These are phyloP conservation scores for Aspergillus conjunctus DNA, from an alignment of 495 filamentous ascomycete genomes.

Conservation along the genomic window DNA sequence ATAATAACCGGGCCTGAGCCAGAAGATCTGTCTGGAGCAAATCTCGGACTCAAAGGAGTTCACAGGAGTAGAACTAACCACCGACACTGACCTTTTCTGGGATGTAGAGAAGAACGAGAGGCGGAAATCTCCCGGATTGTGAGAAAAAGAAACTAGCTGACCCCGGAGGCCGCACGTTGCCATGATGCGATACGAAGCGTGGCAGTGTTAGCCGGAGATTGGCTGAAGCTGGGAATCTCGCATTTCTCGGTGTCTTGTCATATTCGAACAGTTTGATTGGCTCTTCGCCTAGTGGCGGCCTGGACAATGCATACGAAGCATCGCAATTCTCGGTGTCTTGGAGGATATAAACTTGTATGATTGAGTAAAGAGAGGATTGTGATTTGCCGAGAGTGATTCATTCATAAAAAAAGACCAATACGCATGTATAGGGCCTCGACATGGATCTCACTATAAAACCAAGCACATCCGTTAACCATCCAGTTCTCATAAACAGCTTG, in stretches of 20 bases:
- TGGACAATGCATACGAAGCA: neutral
- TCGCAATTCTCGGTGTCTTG: slow-evolving; percentile 19
- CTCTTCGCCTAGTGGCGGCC: slow-evolving; percentile 9
- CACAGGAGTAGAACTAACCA: slow-evolving; percentile 1
- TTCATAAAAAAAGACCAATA: neutral
- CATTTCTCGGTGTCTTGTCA: slow-evolving; percentile 19
- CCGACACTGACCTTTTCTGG: neutral
- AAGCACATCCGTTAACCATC: too few species aligned
- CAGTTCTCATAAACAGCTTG: too few species aligned
- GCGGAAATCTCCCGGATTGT: too few species aligned
- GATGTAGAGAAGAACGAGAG: neutral
- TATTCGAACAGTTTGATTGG: slow-evolving; percentile 3
- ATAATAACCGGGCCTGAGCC: neutral
- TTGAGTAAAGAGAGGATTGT: neutral
- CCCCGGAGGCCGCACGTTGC: too few species aligned
- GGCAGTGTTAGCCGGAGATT: slow-evolving; percentile 7
- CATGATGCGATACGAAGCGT: slow-evolving; percentile 7
- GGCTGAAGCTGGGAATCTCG: slow-evolving; percentile 5
- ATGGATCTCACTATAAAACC: too few species aligned
- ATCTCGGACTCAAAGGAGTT: slow-evolving; percentile 5
- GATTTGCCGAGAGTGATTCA: neutral
- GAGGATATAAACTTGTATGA: slow-evolving; percentile 3
- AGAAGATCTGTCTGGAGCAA: slow-evolving; percentile 9
- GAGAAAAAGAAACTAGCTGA: too few species aligned
- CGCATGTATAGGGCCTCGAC: neutral